Evolutionary conservation across 169 alveolate species (phyloP).

Genomic region (Plasmodium sp.): DNA sequence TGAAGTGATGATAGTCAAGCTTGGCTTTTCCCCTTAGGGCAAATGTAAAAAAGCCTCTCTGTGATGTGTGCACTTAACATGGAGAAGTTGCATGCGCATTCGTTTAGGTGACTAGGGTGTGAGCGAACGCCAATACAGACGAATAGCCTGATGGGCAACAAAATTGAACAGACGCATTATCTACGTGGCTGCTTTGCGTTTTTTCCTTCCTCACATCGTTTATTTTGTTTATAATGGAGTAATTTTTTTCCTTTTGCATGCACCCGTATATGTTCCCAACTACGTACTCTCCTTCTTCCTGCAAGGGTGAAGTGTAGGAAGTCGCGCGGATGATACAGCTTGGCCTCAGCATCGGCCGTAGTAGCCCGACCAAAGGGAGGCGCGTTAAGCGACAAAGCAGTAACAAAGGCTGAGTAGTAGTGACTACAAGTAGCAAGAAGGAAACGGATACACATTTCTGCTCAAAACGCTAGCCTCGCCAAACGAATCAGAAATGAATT

Average conservation of each 20-base stretch:
- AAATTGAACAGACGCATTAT: too few relatives aligned
- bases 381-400: background rate
- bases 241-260: slow-evolving; percentile 65
- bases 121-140: background rate
- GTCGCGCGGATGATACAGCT: background rate
- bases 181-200: background rate
- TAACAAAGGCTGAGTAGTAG: background rate
- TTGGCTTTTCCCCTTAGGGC: background rate
- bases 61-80: background rate
- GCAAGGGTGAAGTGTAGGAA: background rate
- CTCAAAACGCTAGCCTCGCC: background rate
- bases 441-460: background rate
- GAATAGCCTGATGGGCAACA: background rate
- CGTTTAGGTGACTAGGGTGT: background rate
- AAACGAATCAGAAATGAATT: background rate
- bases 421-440: background rate
- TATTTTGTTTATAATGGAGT: slow-evolving; percentile 36
- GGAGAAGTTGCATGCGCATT: background rate
- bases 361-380: background rate
- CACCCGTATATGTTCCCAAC: slow-evolving; percentile 58
- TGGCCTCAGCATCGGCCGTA: background rate
- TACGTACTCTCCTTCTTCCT: slow-evolving; percentile 74
- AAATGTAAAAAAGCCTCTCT: background rate
- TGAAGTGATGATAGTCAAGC: background rate
- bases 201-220: slow-evolving; percentile 40